These are phyloP conservation scores for Citrullus mucosospermus DNA, from an alignment of 306 rosid genomes.

Conservation along the genomic window DNA sequence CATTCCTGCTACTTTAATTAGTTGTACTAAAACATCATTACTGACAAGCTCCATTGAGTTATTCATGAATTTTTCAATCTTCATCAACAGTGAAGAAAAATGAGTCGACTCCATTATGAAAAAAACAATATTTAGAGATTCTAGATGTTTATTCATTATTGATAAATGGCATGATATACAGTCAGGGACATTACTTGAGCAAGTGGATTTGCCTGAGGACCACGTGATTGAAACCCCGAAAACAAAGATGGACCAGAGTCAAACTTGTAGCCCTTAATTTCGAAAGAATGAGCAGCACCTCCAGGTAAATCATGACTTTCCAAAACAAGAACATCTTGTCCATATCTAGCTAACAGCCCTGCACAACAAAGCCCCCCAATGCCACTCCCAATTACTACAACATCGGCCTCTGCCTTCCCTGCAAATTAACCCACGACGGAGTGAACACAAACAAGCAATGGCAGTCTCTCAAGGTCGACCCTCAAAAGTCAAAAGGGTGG, in stretches of 20 bases:
- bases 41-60: neutral
- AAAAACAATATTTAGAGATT: neutral
- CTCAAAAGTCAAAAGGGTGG: neutral
- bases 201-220: conserved; percentile 91
- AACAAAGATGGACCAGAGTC: conserved; percentile 88
- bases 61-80: neutral
- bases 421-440: neutral
- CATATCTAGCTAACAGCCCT: conserved; percentile 69
- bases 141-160: neutral
- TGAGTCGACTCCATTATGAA: neutral
- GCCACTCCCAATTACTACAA: conserved; percentile 78
- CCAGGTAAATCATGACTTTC: conserved; percentile 84
- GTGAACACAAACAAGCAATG: neutral
- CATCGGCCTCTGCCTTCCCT: conserved; percentile 59
- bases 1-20: neutral
- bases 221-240: conserved; percentile 84
- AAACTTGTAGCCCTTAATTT: conserved; percentile 58
- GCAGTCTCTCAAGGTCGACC: neutral
- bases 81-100: neutral
- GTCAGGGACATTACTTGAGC: conserved; percentile 36
- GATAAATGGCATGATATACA: neutral
- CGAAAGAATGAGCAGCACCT: conserved; percentile 85
- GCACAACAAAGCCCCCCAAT: conserved; percentile 77
- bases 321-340: conserved; percentile 59
- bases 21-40: neutral